A percentile compares a stretch with the other conserved stretches of the same genome.
Evolutionary conservation across 768 basidiomycete species (phyloP).

Genomic region (Amanita molliuscula): DNA sequence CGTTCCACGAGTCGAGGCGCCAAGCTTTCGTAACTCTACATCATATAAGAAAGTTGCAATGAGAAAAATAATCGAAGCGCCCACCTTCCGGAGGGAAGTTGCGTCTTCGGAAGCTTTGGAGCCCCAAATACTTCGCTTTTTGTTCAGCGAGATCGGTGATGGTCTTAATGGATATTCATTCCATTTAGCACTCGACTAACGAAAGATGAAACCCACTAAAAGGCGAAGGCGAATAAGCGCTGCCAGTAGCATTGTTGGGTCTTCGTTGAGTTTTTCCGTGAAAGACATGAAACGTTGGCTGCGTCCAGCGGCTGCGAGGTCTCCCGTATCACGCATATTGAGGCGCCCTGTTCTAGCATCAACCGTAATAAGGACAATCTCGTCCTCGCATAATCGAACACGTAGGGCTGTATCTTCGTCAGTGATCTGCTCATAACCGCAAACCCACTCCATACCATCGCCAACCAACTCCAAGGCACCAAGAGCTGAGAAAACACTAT

Average conservation of each 20-base stretch:
- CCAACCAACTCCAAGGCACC: slow-evolving; percentile 46
- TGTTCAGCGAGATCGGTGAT: slow-evolving; percentile 76
- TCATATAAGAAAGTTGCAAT: slow-evolving; percentile 2
- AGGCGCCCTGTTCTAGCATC: slow-evolving; percentile 75
- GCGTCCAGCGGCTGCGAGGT: slow-evolving; percentile 64
- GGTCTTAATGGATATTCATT: slow-evolving; percentile 40
- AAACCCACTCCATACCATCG: slow-evolving; percentile 35
- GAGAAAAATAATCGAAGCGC: slow-evolving; percentile 3
- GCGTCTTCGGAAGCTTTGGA: slow-evolving; percentile 59
- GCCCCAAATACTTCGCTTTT: slow-evolving; percentile 79
- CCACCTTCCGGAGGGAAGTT: slow-evolving; percentile 60
- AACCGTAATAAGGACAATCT: slow-evolving; percentile 66
- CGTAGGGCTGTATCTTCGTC: slow-evolving; percentile 32
- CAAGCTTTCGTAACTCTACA: slow-evolving; percentile 63
- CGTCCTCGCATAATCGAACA: slow-evolving; percentile 65
- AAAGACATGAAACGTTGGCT: slow-evolving; percentile 52
- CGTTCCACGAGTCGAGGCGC: slow-evolving; percentile 45
- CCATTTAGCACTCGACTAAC: neutral
- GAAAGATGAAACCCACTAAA: slow-evolving; percentile 34
- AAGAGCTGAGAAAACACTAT: slow-evolving; percentile 49
- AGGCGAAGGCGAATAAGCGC: slow-evolving; percentile 51
- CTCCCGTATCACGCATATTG: slow-evolving; percentile 72
- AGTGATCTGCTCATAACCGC: neutral
- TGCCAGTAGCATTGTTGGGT: slow-evolving; percentile 47
- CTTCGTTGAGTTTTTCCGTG: slow-evolving; percentile 59